Evolutionary conservation across 2,329 filamentous ascomycete species (phyloP).

Genomic region (Ceratocystis lukuohia): DNA sequence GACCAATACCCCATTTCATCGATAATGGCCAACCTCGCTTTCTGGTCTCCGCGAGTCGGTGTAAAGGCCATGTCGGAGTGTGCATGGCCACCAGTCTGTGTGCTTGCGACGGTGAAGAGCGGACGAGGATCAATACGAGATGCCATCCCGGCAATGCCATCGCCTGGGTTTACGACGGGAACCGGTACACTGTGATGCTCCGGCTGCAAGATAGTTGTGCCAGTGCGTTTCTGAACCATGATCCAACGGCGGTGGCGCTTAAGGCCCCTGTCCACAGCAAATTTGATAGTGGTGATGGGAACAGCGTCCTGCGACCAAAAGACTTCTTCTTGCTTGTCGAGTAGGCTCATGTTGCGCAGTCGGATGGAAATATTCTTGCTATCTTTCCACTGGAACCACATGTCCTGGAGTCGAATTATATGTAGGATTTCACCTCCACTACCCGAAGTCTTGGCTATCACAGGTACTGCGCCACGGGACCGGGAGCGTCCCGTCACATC

Average conservation of each 20-base stretch:
- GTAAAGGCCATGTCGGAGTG: constrained; percentile 56
- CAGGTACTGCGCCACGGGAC: constrained; percentile 22
- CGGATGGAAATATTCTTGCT: constrained; percentile 35
- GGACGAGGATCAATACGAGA: constrained; percentile 45
- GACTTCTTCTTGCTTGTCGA: constrained; percentile 34
- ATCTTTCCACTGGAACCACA: constrained; percentile 42
- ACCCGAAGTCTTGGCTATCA: constrained; percentile 40
- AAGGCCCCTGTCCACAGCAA: constrained; percentile 29
- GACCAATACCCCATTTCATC: constrained; percentile 54
- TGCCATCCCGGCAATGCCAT: constrained; percentile 23
- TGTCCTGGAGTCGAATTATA: constrained; percentile 37
- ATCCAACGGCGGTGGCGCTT: constrained; percentile 35
- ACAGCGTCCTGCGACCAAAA: constrained; percentile 42
- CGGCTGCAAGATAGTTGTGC: constrained; percentile 40
- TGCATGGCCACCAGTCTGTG: constrained; percentile 39
- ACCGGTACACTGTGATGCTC: constrained; percentile 33
- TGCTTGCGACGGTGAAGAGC: constrained; percentile 38
- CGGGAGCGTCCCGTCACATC: constrained; percentile 27
- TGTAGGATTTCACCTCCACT: constrained; percentile 45
- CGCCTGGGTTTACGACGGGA: constrained; percentile 19
- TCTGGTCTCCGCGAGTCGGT: constrained; percentile 32
- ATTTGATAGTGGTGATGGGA: constrained; percentile 40
- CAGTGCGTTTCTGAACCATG: constrained; percentile 39
- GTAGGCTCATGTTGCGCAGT: constrained; percentile 32
- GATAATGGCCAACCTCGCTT: constrained; percentile 49